Evolutionary conservation across 257 asterid genomes (phyloP).

Genomic region (Nicotiana attenuata): DNA sequence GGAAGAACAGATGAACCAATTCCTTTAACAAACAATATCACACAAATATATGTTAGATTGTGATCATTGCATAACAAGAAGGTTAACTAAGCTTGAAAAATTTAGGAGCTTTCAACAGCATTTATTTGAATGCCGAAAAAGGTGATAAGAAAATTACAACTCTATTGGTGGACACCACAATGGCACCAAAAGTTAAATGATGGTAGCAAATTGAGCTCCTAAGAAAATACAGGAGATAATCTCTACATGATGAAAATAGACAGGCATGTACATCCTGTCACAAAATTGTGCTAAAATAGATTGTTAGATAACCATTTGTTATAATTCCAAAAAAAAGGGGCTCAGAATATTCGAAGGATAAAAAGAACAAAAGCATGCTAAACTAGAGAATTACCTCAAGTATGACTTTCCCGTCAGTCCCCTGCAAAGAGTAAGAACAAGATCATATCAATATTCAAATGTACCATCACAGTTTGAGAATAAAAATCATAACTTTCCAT

Average conservation of each 20-base stretch:
- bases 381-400: conserved; percentile 57
- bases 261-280: not conserved
- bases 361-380: not conserved
- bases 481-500: not conserved
- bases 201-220: not conserved
- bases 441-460: not conserved
- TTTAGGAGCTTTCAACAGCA: not conserved
- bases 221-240: not conserved
- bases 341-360: not conserved
- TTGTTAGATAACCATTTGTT: not conserved
- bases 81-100: not conserved
- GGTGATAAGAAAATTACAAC: not conserved
- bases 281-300: not conserved
- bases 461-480: not conserved
- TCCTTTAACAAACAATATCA: not conserved
- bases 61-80: not conserved
- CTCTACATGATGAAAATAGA: not conserved
- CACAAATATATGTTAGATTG: not conserved
- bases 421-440: conserved; percentile 36
- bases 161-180: not conserved
- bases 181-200: not conserved
- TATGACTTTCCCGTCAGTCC: conserved; percentile 49
- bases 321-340: not conserved
- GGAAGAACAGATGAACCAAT: not conserved
- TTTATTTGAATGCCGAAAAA: not conserved